These are phyloP conservation scores for Alternaria consortialis DNA, from an alignment of 2,329 filamentous ascomycete species.

Conservation along the genomic window DNA sequence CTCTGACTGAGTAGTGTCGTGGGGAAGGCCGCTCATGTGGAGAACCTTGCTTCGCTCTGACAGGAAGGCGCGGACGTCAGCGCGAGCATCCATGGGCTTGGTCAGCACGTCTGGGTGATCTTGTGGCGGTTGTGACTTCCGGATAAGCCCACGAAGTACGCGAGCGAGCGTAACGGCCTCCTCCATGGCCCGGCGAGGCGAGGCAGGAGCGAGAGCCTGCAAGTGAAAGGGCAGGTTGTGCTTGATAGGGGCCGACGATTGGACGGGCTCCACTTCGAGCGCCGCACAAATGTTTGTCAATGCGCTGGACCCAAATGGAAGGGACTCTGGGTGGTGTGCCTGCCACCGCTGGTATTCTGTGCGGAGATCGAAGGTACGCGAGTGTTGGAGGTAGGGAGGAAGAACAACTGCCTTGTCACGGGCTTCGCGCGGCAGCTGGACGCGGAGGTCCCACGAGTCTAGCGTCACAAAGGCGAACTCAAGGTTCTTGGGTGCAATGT, in stretches of 20 bases:
- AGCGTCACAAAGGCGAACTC: constrained; percentile 99
- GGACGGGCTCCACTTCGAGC: constrained; percentile 95
- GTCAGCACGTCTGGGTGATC: constrained; percentile 96
- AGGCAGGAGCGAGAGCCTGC: constrained; percentile 93
- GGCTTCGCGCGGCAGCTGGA: constrained; percentile 96
- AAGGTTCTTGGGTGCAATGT: constrained; percentile 87
- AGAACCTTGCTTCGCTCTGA: constrained; percentile 97
- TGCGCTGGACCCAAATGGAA: constrained; percentile 95
- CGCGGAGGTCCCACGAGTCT: constrained; percentile 97
- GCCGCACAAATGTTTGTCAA: constrained; percentile 98
- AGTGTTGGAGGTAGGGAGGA: constrained; percentile 96
- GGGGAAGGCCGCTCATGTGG: constrained; percentile 95
- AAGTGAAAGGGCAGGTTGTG: constrained; percentile 98
- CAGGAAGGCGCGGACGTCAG: constrained; percentile 94
- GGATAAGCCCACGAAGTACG: constrained; percentile 89
- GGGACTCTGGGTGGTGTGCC: constrained; percentile 95
- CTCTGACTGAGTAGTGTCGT: constrained; percentile 98
- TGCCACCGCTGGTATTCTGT: constrained; percentile 99
- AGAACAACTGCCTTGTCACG: constrained; percentile 98
- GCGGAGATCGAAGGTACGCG: constrained; percentile 93
- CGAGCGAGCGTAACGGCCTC: constrained; percentile 94
- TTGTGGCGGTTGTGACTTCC: constrained; percentile 92
- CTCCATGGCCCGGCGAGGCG: constrained; percentile 95
- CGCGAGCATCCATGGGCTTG: constrained; percentile 93
- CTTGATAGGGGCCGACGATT: constrained; percentile 97